Evolutionary conservation across 2,329 filamentous ascomycete species (phyloP), one percentile per base, ranked within the genome.

Genomic region (Aspergillus sp.): DNA sequence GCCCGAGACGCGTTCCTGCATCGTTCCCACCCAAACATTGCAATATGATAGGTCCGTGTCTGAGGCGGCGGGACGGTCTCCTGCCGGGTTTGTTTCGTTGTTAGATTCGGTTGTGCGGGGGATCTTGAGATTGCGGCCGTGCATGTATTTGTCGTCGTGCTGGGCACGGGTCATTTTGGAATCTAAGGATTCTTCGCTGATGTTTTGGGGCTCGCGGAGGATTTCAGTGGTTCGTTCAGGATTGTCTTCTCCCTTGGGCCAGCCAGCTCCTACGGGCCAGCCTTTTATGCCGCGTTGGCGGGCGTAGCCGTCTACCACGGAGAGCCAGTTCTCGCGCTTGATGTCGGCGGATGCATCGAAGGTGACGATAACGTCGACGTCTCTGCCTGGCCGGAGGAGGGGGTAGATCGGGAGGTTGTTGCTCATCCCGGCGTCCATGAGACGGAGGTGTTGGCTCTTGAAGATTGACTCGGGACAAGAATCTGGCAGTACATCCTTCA

Each of bases 391-490:
- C 9, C 93, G 83, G 15, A 98, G 82, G 3, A 97, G 78, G 0
- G 93, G 93, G 64, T 98, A 98, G 38, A 97, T 90, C 1, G 93
- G 93, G 7, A 98, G 76, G 62, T 98, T 98, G 65, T 98, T 97
- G 55, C 88, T 94, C 93, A 98, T 98, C 44, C 93, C 93, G 1
- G 93, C 90, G 66, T 98, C 93, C 90, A 96, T 97, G 13, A 91
- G 77, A 54, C 88, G 84, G 15, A 91, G 76, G 64, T 95, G 85
- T 41, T 84, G 76, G 12, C 77, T 78, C 15, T 81, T 74, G 59
- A 87, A 83, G 35, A 95, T 81, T 49, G 82, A 89, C 27, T 84
- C 80, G 0, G 93, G 90, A n/a, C 85, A 86, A 0, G 88, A 87
- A 1, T 80, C 69, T 0, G 89, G 86, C 5, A 98, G 75, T 51